Evolutionary conservation across 1,139 yeast genomes (phyloP), one percentile per base, ranked within the genome.

Genomic region (Geotrichum klebahnii): DNA sequence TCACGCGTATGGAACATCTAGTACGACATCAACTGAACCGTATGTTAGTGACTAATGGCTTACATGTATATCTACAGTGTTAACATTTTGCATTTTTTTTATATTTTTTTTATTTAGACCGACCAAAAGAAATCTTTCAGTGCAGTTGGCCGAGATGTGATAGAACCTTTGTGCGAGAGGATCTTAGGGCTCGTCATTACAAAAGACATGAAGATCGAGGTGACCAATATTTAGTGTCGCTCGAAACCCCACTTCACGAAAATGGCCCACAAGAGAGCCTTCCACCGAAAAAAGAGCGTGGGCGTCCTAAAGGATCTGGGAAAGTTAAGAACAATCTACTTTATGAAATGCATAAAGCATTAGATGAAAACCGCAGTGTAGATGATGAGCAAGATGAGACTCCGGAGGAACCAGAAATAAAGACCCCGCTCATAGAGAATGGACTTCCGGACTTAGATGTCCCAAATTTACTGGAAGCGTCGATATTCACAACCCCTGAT

Each of bases 1-100:
- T 81, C 61, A 79, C 85, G 1, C 69, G 87, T 52, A 59, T 67
- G 3, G 76, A 72, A 54, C 77, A 72, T 55, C 61, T 72, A 12
- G 57, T 64, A 3, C 58, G 76, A 31, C 76, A 72, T 51, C 67
- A 64, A 53, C 59, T 65, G 20, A 69, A 66, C 53, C 76, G 70
- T 61, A 54, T 58, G 57, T 50, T 9, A n/a, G 16, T 5, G n/a
- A 8, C 20, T 19, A 6, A 12, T 8, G 37, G 31, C 12, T 28
- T n/a, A n/a, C 31, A 12, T 12, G 31, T 28, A 28, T 28, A 28
- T 28, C 12, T 12, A 8, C 31, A 28, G 10, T 28, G 10, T 28
- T 28, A 12, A 28, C 8, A 28, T 8, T 12, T 28, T 23, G 20
- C 37, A 17, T 9, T n/a, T 14, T 6, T 8, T 34, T 19, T 34